These are phyloP conservation scores for Paraphoma chrysanthemicola DNA, from an alignment of 2,329 filamentous ascomycete species.

Conservation along the genomic window DNA sequence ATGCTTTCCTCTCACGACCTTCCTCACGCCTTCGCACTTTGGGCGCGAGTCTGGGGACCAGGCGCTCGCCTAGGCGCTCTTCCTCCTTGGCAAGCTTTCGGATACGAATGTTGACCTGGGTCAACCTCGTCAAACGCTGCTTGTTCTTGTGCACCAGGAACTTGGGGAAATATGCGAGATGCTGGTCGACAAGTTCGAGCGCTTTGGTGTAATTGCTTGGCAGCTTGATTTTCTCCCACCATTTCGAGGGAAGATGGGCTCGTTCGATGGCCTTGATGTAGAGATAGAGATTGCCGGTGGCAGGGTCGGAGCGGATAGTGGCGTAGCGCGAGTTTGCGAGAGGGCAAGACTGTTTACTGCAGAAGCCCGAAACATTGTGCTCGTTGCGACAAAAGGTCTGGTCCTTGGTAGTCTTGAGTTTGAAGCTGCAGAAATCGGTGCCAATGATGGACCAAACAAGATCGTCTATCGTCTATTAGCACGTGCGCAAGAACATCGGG, in stretches of 20 bases:
- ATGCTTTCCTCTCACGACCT: slow-evolving; percentile 57
- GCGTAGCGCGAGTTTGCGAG: slow-evolving; percentile 93
- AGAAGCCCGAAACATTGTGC: slow-evolving; percentile 61
- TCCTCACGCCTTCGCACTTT: slow-evolving; percentile 72
- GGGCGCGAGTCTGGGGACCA: slow-evolving; percentile 88
- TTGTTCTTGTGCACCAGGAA: slow-evolving; percentile 95
- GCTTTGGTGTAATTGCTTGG: slow-evolving; percentile 91
- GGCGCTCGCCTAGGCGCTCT: slow-evolving; percentile 83
- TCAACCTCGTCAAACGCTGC: slow-evolving; percentile 89
- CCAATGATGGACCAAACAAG: slow-evolving; percentile 98
- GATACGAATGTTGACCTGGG: slow-evolving; percentile 83
- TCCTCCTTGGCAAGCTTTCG: slow-evolving; percentile 86
- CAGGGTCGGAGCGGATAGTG: slow-evolving; percentile 82
- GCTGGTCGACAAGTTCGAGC: slow-evolving; percentile 72
- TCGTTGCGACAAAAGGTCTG: slow-evolving; percentile 95
- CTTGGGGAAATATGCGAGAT: slow-evolving; percentile 85
- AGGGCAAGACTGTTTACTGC: slow-evolving; percentile 72
- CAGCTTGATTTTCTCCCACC: slow-evolving; percentile 93
- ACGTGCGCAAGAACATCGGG: neutral
- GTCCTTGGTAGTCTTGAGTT: slow-evolving; percentile 71
- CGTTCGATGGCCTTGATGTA: slow-evolving; percentile 88
- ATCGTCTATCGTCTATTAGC: slow-evolving; percentile 66
- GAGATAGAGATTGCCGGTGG: slow-evolving; percentile 84
- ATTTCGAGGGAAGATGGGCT: slow-evolving; percentile 80
- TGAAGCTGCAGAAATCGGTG: slow-evolving; percentile 93